A percentile compares a stretch with the other conserved stretches of the same genome.
phyloP scores from a whole-genome alignment of 1,284 basidiomycete genomes.

The Hypsizygus ulmarius region DNA sequence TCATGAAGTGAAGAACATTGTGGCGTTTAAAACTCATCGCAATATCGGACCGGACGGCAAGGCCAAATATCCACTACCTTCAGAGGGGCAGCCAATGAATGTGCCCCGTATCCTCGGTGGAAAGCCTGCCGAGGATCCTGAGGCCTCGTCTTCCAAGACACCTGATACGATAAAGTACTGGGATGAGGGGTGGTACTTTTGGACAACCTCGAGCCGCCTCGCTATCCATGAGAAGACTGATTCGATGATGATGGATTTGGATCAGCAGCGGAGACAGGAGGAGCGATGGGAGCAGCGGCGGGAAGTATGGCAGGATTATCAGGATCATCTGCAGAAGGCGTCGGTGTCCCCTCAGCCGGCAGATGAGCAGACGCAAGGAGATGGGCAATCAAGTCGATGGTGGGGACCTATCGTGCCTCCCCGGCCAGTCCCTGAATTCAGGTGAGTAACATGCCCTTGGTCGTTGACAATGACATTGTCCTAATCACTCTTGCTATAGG shows the following conservation, averaged over 20 bases:
- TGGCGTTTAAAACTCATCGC: constrained; percentile 44
- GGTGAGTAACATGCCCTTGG: constrained; percentile 29
- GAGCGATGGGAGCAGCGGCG: constrained; percentile 40
- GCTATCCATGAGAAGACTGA: constrained; percentile 55
- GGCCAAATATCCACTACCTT: constrained; percentile 55
- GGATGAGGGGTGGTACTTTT: constrained; percentile 75
- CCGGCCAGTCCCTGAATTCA: constrained; percentile 33
- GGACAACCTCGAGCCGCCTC: constrained; percentile 55
- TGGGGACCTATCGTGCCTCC: constrained; percentile 40
- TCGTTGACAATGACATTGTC: neutral
- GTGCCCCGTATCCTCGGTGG: constrained; percentile 43
- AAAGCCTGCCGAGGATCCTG: constrained; percentile 28
- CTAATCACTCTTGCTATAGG: constrained; percentile 24
- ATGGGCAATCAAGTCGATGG: constrained; percentile 29
- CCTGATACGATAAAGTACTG: constrained; percentile 48
- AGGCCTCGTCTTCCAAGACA: constrained; percentile 20
- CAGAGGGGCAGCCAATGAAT: constrained; percentile 57
- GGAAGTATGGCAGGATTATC: constrained; percentile 48
- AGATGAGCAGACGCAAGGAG: constrained; percentile 16
- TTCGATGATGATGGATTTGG: constrained; percentile 56
- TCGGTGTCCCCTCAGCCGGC: constrained; percentile 22
- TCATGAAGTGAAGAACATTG: constrained; percentile 63
- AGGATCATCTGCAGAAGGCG: constrained; percentile 37
- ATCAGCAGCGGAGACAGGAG: constrained; percentile 44
- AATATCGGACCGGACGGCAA: constrained; percentile 39